A percentile compares a stretch with the other conserved stretches of the same genome.
These are phyloP conservation scores for Corynascus novoguineensis DNA, from an alignment of 495 filamentous ascomycete species.

Conservation along the genomic window DNA sequence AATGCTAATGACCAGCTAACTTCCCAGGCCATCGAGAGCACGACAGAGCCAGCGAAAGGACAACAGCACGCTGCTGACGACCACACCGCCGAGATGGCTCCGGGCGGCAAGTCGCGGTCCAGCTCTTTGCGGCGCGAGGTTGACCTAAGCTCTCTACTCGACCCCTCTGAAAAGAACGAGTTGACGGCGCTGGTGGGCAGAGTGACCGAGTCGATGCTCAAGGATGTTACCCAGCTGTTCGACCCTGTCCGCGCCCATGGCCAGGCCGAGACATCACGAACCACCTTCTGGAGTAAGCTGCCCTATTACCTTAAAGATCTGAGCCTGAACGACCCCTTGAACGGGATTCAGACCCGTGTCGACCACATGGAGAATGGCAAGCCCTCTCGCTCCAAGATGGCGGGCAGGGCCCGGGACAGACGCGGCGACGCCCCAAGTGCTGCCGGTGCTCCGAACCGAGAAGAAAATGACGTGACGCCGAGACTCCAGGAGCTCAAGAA, in stretches of 20 bases:
- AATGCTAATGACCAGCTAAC: not conserved
- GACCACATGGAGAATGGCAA: constrained; percentile 25
- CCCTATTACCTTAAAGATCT: constrained; percentile 29
- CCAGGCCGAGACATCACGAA: constrained; percentile 20
- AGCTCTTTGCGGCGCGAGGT: constrained; percentile 27
- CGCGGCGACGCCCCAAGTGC: not conserved
- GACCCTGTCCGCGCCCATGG: constrained; percentile 31
- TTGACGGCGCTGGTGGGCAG: constrained; percentile 34
- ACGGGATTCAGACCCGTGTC: not conserved
- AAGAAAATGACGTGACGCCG: constrained; percentile 25
- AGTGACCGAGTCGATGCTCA: constrained; percentile 46
- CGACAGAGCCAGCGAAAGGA: constrained; percentile 5
- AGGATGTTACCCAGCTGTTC: constrained; percentile 42
- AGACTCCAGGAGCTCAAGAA: constrained; percentile 41
- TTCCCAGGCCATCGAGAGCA: not conserved
- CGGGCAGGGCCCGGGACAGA: constrained; percentile 5
- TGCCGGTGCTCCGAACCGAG: constrained; percentile 1
- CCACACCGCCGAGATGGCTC: constrained; percentile 25
- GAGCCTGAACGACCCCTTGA: constrained; percentile 24
- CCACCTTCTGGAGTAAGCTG: constrained; percentile 27
- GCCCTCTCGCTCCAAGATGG: constrained; percentile 18
- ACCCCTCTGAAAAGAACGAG: constrained; percentile 26
- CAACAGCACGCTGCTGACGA: constrained; percentile 11
- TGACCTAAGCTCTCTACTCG: constrained; percentile 32
- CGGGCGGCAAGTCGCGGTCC: constrained; percentile 17